These are phyloP conservation scores for Phyllosticta capitalensis DNA, from an alignment of 2,329 filamentous ascomycete species.

Conservation along the genomic window DNA sequence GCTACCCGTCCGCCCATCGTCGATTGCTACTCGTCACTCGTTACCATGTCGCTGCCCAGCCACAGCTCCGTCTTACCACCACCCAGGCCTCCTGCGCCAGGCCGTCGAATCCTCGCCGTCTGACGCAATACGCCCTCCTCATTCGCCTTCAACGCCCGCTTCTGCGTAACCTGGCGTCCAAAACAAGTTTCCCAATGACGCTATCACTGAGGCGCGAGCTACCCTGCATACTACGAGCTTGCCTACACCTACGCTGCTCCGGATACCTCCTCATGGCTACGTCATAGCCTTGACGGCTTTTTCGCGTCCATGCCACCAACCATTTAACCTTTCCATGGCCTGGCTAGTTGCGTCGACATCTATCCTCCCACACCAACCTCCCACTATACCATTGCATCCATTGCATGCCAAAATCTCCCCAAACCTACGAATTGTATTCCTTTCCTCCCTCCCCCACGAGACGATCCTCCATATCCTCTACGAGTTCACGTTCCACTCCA, in stretches of 20 bases:
- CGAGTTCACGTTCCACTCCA: constrained; percentile 17
- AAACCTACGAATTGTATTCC: constrained; percentile 43
- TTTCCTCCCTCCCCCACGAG: constrained; percentile 40
- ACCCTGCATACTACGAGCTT: constrained; percentile 17
- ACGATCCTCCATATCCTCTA: constrained; percentile 16
- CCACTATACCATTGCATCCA: constrained; percentile 22
- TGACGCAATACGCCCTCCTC: constrained; percentile 9
- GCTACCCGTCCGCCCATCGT: background rate
- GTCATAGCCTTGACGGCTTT: constrained; percentile 19
- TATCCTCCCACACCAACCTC: constrained; percentile 8
- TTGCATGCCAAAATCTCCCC: constrained; percentile 40
- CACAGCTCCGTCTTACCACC: constrained; percentile 2
- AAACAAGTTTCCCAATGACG: constrained; percentile 28
- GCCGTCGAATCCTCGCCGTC: background rate
- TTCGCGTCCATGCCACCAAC: background rate
- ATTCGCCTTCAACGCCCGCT: background rate
- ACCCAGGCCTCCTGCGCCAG: constrained; percentile 1
- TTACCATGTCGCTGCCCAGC: constrained; percentile 5
- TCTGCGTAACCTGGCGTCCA: constrained; percentile 13
- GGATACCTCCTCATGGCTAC: constrained; percentile 17
- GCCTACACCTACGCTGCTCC: background rate
- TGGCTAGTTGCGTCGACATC: background rate
- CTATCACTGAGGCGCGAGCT: constrained; percentile 25
- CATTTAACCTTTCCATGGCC: constrained; percentile 7
- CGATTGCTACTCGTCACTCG: background rate